These are phyloP conservation scores for Corynascus novoguineensis DNA, from an alignment of 495 filamentous ascomycete species.

Conservation along the genomic window DNA sequence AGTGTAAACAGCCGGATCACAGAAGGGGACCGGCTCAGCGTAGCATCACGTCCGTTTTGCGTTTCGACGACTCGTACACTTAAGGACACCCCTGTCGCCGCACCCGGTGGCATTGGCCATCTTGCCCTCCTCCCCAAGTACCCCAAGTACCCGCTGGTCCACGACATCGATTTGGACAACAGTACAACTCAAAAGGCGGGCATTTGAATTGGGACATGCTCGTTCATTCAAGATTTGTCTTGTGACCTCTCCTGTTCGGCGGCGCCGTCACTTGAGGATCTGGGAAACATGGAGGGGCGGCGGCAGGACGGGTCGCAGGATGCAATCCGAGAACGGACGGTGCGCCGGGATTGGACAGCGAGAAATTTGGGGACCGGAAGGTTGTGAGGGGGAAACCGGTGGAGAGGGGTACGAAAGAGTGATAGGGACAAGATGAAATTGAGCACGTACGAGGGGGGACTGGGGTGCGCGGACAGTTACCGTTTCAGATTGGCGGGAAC, in stretches of 20 bases:
- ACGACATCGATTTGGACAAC: too few relatives aligned
- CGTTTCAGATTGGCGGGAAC: slow-evolving; percentile 37
- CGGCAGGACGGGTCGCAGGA: slow-evolving; percentile 6
- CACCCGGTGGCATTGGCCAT: slow-evolving; percentile 7
- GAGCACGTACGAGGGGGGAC: slow-evolving; percentile 23
- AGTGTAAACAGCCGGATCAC: slow-evolving; percentile 31
- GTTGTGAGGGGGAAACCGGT: background rate
- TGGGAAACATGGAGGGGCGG: slow-evolving; percentile 8
- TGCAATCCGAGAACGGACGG: slow-evolving; percentile 11
- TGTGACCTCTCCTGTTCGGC: background rate
- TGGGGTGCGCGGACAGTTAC: slow-evolving; percentile 18
- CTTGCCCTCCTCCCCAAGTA: background rate
- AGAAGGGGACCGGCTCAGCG: slow-evolving; percentile 22
- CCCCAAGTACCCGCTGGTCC: too few relatives aligned
- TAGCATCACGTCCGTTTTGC: slow-evolving; percentile 36
- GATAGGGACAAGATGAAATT: slow-evolving; percentile 11
- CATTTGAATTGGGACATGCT: background rate
- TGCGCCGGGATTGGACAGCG: slow-evolving; percentile 7
- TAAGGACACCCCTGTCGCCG: slow-evolving; percentile 12
- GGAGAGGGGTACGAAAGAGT: too few relatives aligned
- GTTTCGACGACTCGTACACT: slow-evolving; percentile 36
- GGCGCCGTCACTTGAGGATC: slow-evolving; percentile 9
- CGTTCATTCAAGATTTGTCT: background rate
- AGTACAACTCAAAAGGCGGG: background rate
- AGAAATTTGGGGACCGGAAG: slow-evolving; percentile 4